Conservation (phyloP, 768 basidiomycete genomes). For the Phanerochaete carnosa region DNA sequence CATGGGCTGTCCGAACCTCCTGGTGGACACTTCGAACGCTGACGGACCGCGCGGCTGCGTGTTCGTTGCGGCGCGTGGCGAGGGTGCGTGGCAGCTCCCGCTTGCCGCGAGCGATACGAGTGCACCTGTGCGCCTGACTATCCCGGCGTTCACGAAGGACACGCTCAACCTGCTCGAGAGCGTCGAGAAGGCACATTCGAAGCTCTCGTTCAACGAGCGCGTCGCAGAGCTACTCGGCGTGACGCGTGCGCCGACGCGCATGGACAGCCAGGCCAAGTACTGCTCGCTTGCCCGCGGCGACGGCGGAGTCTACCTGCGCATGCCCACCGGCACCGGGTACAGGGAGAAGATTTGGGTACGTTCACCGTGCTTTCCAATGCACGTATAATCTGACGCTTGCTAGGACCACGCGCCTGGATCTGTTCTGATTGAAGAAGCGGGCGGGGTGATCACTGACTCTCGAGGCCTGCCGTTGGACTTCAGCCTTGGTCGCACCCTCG, state of each 20-base stretch:
- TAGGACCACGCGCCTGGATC: constrained; percentile 91
- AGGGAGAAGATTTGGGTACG: constrained; percentile 94
- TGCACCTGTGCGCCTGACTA: constrained; percentile 46
- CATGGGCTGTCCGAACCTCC: constrained; percentile 92
- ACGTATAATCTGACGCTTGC: not conserved
- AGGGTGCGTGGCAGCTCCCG: constrained; percentile 75
- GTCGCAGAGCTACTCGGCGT: constrained; percentile 69
- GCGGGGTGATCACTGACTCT: constrained; percentile 85
- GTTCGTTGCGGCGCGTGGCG: constrained; percentile 83
- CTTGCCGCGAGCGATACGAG: constrained; percentile 46
- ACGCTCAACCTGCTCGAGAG: constrained; percentile 80
- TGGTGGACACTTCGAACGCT: constrained; percentile 47
- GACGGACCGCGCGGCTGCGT: constrained; percentile 71
- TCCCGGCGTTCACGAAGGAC: constrained; percentile 46
- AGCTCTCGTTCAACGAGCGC: constrained; percentile 78
- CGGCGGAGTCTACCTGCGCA: constrained; percentile 76
- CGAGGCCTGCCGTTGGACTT: constrained; percentile 79
- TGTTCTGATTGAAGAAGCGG: constrained; percentile 84
- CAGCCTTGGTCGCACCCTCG: constrained; percentile 80
- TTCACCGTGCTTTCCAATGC: not conserved
- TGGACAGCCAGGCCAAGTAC: constrained; percentile 98
- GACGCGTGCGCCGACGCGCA: constrained; percentile 62
- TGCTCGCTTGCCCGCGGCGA: constrained; percentile 82
- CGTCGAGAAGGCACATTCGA: constrained; percentile 87
- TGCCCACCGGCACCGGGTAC: constrained; percentile 79